phyloP scores from a whole-genome alignment of 768 basidiomycete genomes.

The Lanmaoa pseudosensibilis region DNA sequence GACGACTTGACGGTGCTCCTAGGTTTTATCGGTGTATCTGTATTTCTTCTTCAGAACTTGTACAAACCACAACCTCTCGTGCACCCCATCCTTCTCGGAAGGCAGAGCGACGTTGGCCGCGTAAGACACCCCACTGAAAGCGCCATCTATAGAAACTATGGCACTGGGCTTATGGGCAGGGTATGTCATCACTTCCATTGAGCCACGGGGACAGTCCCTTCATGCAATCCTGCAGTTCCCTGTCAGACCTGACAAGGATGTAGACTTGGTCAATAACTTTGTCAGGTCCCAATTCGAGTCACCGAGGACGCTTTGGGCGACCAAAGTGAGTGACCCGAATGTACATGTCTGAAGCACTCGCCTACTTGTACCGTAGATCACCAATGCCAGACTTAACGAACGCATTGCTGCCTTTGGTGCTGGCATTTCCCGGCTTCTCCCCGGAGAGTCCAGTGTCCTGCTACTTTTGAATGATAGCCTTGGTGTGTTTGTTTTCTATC shows the following conservation, averaged over 20 bases:
- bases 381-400: slow-evolving; percentile 67
- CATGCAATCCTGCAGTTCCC: slow-evolving; percentile 56
- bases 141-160: slow-evolving; percentile 88
- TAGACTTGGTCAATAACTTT: slow-evolving; percentile 64
- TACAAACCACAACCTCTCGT: slow-evolving; percentile 84
- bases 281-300: slow-evolving; percentile 65
- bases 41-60: slow-evolving; percentile 74
- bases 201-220: neutral
- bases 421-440: slow-evolving; percentile 60
- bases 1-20: slow-evolving; percentile 81
- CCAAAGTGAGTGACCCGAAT: slow-evolving; percentile 48
- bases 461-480: slow-evolving; percentile 77
- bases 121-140: slow-evolving; percentile 82
- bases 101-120: slow-evolving; percentile 86
- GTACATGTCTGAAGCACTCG: neutral
- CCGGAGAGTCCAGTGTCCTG: slow-evolving; percentile 66
- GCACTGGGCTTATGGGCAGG: slow-evolving; percentile 78
- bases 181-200: slow-evolving; percentile 43
- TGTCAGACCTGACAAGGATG: slow-evolving; percentile 67
- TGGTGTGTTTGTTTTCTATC: slow-evolving; percentile 44
- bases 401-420: slow-evolving; percentile 72
- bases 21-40: slow-evolving; percentile 70
- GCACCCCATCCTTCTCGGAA: slow-evolving; percentile 89
- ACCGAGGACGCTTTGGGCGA: slow-evolving; percentile 76
- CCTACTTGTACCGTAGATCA: slow-evolving; percentile 50